These are phyloP conservation scores for Hansenula anomala DNA, from an alignment of 1,139 yeast genomes.

Conservation along the genomic window DNA sequence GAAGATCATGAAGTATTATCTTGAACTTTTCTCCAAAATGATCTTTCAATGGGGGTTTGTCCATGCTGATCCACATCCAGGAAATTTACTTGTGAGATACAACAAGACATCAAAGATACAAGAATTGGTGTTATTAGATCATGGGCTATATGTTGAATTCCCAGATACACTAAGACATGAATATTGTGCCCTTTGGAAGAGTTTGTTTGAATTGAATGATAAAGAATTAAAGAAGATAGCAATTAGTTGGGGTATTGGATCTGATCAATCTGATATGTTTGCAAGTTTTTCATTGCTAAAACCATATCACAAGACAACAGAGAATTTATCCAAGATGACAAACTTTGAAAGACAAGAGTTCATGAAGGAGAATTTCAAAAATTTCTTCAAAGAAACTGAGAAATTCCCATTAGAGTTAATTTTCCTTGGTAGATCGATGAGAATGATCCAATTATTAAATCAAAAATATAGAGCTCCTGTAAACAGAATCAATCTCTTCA, in stretches of 20 bases:
- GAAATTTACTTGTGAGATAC: conserved; percentile 57
- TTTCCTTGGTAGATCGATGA: conserved; percentile 65
- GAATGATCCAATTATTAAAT: conserved; percentile 70
- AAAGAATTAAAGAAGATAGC: conserved; percentile 47
- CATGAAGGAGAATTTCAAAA: conserved; percentile 34
- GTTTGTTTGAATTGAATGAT: conserved; percentile 49
- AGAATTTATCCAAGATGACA: conserved; percentile 22
- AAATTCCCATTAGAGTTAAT: conserved; percentile 64
- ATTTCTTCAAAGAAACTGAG: conserved; percentile 55
- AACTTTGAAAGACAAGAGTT: conserved; percentile 35
- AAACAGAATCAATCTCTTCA: conserved; percentile 61
- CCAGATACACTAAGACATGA: conserved; percentile 46
- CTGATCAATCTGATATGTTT: conserved; percentile 49
- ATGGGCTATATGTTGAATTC: conserved; percentile 63
- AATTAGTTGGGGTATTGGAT: conserved; percentile 65
- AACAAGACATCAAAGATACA: conserved; percentile 36
- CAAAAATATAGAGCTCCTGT: conserved; percentile 67
- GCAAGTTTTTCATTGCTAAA: conserved; percentile 54
- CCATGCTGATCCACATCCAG: conserved; percentile 85
- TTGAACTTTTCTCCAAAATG: conserved; percentile 58
- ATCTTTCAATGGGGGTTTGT: conserved; percentile 72
- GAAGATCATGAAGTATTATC: conserved; percentile 46
- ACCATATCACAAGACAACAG: conserved; percentile 31
- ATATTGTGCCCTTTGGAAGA: conserved; percentile 61
- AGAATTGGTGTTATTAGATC: conserved; percentile 68